Percentiles rank a stretch among this genome's conserved stretches.
Conservation (phyloP, 441 rosid genomes). For the Erysimum pusillum region DNA sequence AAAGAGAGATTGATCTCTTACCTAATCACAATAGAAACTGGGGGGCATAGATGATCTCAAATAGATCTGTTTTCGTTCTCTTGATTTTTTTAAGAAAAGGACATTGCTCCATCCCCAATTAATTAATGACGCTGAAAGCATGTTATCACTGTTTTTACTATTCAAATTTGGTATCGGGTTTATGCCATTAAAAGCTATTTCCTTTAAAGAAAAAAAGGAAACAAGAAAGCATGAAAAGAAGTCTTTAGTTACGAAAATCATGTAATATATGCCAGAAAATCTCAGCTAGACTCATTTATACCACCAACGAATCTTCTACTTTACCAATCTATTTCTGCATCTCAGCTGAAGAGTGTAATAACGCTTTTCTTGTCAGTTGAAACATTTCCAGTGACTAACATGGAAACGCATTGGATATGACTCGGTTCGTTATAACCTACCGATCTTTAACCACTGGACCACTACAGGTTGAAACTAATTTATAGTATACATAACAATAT, state of each 20-base stretch:
- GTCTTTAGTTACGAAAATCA: constrained; percentile 10
- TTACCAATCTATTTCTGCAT: not conserved
- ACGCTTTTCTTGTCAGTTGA: not conserved
- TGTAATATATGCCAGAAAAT: constrained; percentile 21
- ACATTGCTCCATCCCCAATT: constrained; percentile 30
- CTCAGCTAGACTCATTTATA: constrained; percentile 7
- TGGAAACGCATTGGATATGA: constrained; percentile 18
- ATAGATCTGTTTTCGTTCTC: constrained; percentile 26
- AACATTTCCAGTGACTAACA: constrained; percentile 1
- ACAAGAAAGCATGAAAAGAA: constrained; percentile 7
- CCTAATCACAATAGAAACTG: constrained; percentile 32
- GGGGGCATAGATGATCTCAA: constrained; percentile 37
- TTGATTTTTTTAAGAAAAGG: constrained; percentile 28
- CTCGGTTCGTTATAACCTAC: constrained; percentile 11
- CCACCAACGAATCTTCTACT: constrained; percentile 8
- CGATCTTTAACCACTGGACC: constrained; percentile 5
- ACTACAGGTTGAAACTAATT: not conserved
- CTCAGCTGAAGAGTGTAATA: not conserved
- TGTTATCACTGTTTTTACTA: constrained; percentile 26
- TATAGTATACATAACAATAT: not conserved
- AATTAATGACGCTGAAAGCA: constrained; percentile 26
- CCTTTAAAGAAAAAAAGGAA: not conserved
- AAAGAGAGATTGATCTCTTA: constrained; percentile 28
- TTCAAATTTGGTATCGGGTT: not conserved
- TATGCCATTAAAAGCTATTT: constrained; percentile 4